Base-by-base conservation (phyloP, 1,284 basidiomycete species). In the Xanthoconium separans region DNA sequence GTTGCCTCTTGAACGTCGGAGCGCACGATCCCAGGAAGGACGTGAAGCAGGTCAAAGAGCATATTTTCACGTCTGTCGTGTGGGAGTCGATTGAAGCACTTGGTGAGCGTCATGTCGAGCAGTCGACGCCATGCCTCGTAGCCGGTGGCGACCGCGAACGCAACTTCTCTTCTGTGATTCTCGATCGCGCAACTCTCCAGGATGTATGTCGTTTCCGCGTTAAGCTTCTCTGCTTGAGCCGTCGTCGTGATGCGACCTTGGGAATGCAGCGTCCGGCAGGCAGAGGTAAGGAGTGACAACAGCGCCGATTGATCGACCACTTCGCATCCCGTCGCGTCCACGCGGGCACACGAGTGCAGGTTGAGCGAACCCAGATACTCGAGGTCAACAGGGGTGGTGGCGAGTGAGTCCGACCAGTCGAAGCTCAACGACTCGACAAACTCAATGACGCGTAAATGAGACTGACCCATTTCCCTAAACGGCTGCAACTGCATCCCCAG, bases 381-480 rank as follows among this genome's bases (percentile, higher is more conserved):
- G 50, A 93, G 73, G n/a, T 85, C 77, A 33, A 84, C 65, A 4
- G 81, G 77, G 15, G 80, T 73, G 2, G 87, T 80, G 1, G 75
- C 65, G 43, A 91, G 73, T 51, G 82, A 83, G 69, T 98, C 95
- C 18, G 80, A 80, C 93, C 94, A 98, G 56, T 90, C 86, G 62
- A 97, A 89, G 68, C 89, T 86, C 58, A 98, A 76, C 0, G 90
- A 90, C 64, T 91, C 87, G 40, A 97, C 78, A 47, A 95, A 82
- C 68, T 95, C 93, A 62, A 97, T 87, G 68, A 98, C 86, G 20
- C 90, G 80, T 58, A 93, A 78, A 53, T 92, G 84, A 0, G 87
- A 86, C 66, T 95, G 93, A 1, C 89, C 88, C 49, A 89, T 77
- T 55, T 87, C 88, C 40, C 75, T 81, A 75, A 89, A 91, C 0